Evolutionary conservation across 495 filamentous ascomycete species (phyloP), one percentile per base, ranked within the genome.

Genomic region (Penicillium goetzii): DNA sequence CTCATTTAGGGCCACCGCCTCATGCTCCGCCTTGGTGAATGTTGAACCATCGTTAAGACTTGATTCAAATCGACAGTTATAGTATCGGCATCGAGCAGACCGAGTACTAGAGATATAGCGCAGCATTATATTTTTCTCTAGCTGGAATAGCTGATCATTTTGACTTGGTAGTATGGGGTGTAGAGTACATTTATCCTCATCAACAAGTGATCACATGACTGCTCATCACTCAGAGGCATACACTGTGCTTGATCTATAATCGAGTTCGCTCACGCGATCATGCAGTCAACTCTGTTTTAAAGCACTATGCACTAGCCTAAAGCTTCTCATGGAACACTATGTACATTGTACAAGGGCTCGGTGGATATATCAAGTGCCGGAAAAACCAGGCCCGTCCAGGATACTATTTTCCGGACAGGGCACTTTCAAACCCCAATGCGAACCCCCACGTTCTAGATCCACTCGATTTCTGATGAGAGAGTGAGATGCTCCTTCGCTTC

Each of bases 391-490:
- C 26, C 47, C 47, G 26, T n/a, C 14, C 7, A 51, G 47, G 47
- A 30, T 30, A 51, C 47, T 1, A 30, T 26, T 51, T 50, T 30
- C 47, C 47, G 47, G 47, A 51, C 7, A 17, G 15, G 47, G 47
- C 25, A 51, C 25, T 51, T 51, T 51, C 47, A 51, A 30, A 17
- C 47, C 47, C 47, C 47, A 25, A 51, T 51, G 25, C 4, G 30
- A 25, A n/a, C 47, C 47, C 47, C 47, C 47, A 51, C 47, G 47
- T 30, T 30, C 26, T 30, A 17, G 47, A 51, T 30, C 25, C 47
- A 30, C 47, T 51, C 15, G 47, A 30, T 30, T 14, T 6, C 11
- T 26, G 41, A 21, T 7, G n/a, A 43, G 7, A 8, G 41, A 43
- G 7, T 15, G 8, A 25, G 19, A 12, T 47, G 19, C 12, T 14